These are phyloP conservation scores for Apiospora malaysiana DNA, from an alignment of 2,329 filamentous ascomycete genomes.

Conservation along the genomic window DNA sequence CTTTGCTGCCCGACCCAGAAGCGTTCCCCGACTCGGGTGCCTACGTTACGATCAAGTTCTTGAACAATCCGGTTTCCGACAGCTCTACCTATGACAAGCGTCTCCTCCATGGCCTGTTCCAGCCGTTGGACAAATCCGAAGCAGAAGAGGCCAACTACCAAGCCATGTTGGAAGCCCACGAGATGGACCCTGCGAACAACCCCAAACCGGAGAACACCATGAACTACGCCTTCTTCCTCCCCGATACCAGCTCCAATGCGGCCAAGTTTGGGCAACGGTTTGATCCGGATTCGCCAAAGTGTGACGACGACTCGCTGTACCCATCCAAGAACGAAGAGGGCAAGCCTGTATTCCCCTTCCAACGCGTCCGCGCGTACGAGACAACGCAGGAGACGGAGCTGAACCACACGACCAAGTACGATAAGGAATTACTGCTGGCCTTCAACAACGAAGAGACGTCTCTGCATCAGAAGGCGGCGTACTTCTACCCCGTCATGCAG, in stretches of 20 bases:
- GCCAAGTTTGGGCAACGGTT: conserved; percentile 66
- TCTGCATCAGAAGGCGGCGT: conserved; percentile 60
- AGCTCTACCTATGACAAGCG: conserved; percentile 62
- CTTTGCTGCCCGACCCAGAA: conserved; percentile 69
- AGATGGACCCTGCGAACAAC: conserved; percentile 61
- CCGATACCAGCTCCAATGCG: conserved; percentile 53
- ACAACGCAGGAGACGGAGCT: conserved; percentile 63
- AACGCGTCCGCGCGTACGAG: conserved; percentile 68
- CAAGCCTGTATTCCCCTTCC: conserved; percentile 63
- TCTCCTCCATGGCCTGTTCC: conserved; percentile 65
- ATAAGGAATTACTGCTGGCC: conserved; percentile 66
- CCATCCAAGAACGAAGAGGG: conserved; percentile 53
- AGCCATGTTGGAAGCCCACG: conserved; percentile 57
- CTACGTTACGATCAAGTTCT: conserved; percentile 73
- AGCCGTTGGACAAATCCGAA: conserved; percentile 61
- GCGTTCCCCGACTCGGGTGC: conserved; percentile 74
- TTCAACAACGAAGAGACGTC: conserved; percentile 57
- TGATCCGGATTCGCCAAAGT: conserved; percentile 61
- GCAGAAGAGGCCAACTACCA: conserved; percentile 60
- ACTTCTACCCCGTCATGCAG: conserved; percentile 74
- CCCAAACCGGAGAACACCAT: conserved; percentile 63
- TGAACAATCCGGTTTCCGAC: conserved; percentile 64
- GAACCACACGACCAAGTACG: conserved; percentile 64
- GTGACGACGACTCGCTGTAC: conserved; percentile 61
- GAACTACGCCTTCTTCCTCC: conserved; percentile 72